Conservation (phyloP, 2,329 filamentous ascomycete species). For the Knufia petricola region DNA sequence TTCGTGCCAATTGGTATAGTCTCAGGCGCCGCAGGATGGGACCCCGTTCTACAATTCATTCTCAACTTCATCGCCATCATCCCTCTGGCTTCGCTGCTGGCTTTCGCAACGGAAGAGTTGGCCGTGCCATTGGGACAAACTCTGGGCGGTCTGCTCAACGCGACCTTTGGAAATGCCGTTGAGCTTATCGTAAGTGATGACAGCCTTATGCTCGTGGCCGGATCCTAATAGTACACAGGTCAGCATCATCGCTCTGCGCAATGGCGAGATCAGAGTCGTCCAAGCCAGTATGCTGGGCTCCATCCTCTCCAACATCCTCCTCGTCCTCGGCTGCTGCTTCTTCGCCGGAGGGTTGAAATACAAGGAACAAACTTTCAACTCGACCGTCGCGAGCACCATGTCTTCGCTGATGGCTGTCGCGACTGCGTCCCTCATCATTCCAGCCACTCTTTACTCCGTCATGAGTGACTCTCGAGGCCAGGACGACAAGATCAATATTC, state of each 20-base stretch:
- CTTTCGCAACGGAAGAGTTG: constrained; percentile 56
- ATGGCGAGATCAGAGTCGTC: constrained; percentile 88
- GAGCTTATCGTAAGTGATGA: constrained; percentile 59
- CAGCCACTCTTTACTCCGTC: constrained; percentile 62
- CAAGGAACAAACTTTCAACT: constrained; percentile 55
- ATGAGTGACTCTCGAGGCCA: constrained; percentile 30
- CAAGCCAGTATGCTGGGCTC: constrained; percentile 95
- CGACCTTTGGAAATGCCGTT: constrained; percentile 58
- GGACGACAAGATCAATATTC: constrained; percentile 52
- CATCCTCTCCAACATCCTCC: constrained; percentile 85
- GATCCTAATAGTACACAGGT: constrained; percentile 60
- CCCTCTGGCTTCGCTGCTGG: constrained; percentile 51
- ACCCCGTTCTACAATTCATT: constrained; percentile 49
- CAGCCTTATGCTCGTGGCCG: constrained; percentile 65
- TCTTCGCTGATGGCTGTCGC: constrained; percentile 65
- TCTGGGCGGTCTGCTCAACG: constrained; percentile 54
- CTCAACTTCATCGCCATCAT: constrained; percentile 58
- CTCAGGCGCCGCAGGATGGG: constrained; percentile 50
- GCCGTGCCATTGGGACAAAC: constrained; percentile 53
- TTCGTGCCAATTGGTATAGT: constrained; percentile 57
- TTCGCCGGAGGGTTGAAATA: constrained; percentile 62
- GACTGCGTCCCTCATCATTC: constrained; percentile 68
- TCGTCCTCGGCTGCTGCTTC: constrained; percentile 76
- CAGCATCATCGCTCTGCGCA: constrained; percentile 78
- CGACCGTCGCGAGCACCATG: constrained; percentile 43